Evolutionary conservation across 352 stramenopile genomes (phyloP), one percentile per base, ranked within the genome.

Genomic region (Globisporangium iwayamae): DNA sequence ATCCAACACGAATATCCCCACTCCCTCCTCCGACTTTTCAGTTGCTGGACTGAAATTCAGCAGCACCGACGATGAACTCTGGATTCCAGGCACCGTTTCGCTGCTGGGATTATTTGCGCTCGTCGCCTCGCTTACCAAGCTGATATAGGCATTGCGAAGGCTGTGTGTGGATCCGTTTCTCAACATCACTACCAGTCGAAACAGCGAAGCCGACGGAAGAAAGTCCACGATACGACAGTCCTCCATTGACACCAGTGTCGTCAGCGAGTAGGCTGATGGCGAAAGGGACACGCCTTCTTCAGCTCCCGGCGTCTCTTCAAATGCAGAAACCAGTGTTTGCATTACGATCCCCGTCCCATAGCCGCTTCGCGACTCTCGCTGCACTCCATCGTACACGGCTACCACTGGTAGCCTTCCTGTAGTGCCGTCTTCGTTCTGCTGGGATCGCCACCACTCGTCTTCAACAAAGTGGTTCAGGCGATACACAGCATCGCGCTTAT

Each of bases 381-480:
- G n/a, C 2, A 14, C 32, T 28, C 25, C 28, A 61, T 28, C 10
- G 25, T 48, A 32, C 6, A 36, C 20, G 20, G 58, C 14, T 34
- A 14, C 5, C 3, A 57, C 9, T 6, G 13, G 61, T 13, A 60
- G 20, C 11, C 1, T 30, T 38, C 39, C 34, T 20, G 60, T 7
- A 16, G n/a, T 16, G 1, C 5, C 20, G 18, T n/a, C 45, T 39
- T 30, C 36, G 10, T 46, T 5, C 36, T 60, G 57, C 22, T 48
- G 38, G 1, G 58, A 47, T 56, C 52, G 58, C 66, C 69, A 68
- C 69, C 69, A 81, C 25, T 73, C 60, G 46, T 52, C 61, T 5
- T 66, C 36, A 2, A 86, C 70, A 22, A 89, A 62, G 3, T 69
- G 56, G 38, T 84, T 75, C 11, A 90, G 62, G 1, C 67, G 62